These are phyloP conservation scores for Huntiella abstrusa DNA, from an alignment of 2,329 filamentous ascomycete species.

Conservation along the genomic window DNA sequence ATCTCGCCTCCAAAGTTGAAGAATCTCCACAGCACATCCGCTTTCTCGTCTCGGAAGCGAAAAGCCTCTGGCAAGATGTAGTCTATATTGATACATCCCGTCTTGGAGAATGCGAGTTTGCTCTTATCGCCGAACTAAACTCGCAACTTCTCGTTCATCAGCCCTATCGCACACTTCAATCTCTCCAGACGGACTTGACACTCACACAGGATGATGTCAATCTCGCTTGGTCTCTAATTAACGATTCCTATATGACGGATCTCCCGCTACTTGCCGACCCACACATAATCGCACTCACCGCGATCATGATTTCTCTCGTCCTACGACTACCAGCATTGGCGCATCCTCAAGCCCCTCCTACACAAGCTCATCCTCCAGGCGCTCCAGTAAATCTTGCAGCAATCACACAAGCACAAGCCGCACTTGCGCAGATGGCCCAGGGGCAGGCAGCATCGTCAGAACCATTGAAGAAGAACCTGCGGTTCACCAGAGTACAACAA, in stretches of 20 bases:
- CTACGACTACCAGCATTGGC: slow-evolving; percentile 37
- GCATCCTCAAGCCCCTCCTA: slow-evolving; percentile 19
- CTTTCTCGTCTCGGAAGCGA: slow-evolving; percentile 70
- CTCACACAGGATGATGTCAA: slow-evolving; percentile 62
- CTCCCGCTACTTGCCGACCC: slow-evolving; percentile 70
- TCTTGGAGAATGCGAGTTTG: slow-evolving; percentile 87
- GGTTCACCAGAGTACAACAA: slow-evolving; percentile 32
- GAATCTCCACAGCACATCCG: slow-evolving; percentile 93
- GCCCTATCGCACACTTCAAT: slow-evolving; percentile 64
- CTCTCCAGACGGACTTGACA: slow-evolving; percentile 48
- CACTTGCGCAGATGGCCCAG: slow-evolving; percentile 2
- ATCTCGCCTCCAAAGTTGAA: slow-evolving; percentile 95
- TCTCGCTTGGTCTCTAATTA: slow-evolving; percentile 67
- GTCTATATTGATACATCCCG: slow-evolving; percentile 61
- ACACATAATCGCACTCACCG: slow-evolving; percentile 75
- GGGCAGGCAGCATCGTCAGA: background rate
- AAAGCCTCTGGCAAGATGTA: slow-evolving; percentile 66
- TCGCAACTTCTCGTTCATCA: slow-evolving; percentile 82
- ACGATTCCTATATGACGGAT: slow-evolving; percentile 85
- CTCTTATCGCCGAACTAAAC: slow-evolving; percentile 75
- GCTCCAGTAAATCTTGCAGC: slow-evolving; percentile 3
- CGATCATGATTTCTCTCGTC: slow-evolving; percentile 68
- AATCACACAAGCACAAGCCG: slow-evolving; percentile 1
- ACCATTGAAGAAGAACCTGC: slow-evolving; percentile 7
- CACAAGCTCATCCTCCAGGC: slow-evolving; percentile 14